These are phyloP conservation scores for Catenaria anguillulae DNA, from an alignment of 371 early-diverging fungal genomes.

Conservation along the genomic window DNA sequence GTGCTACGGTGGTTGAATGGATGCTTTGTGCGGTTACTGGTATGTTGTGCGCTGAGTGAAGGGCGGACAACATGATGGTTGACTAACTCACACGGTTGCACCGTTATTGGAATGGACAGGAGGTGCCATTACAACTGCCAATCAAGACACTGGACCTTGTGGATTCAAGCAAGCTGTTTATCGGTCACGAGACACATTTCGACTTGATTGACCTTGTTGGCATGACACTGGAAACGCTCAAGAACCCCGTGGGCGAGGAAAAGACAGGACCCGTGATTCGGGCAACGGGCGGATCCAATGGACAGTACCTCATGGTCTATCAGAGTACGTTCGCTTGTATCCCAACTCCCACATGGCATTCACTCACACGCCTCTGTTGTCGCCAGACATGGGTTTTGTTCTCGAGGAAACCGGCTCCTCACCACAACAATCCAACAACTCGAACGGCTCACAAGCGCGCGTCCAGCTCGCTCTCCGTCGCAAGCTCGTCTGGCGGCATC, in stretches of 20 bases:
- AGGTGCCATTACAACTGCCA: background rate
- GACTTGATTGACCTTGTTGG: constrained; percentile 18
- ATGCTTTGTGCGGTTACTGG: constrained; percentile 10
- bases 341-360: background rate
- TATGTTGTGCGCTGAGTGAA: too few species aligned
- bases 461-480: background rate
- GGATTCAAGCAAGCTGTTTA: constrained; percentile 15
- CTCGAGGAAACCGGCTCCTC: background rate
- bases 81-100: background rate
- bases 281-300: constrained; percentile 15
- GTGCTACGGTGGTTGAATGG: background rate
- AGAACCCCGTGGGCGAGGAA: constrained; percentile 15
- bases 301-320: constrained; percentile 20
- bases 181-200: constrained; percentile 16
- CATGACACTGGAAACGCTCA: constrained; percentile 17
- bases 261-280: constrained; percentile 19
- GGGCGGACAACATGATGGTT: too few species aligned
- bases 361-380: background rate
- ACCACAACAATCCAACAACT: background rate
- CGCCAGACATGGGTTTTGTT: background rate
- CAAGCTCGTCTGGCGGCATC: background rate
- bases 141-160: constrained; percentile 17
- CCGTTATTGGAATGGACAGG: background rate
- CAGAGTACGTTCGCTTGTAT: constrained; percentile 18
- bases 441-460: background rate